Evolutionary conservation across 2,329 filamentous ascomycete species (phyloP), one percentile per base, ranked within the genome.

Genomic region (Fusarium sp.): DNA sequence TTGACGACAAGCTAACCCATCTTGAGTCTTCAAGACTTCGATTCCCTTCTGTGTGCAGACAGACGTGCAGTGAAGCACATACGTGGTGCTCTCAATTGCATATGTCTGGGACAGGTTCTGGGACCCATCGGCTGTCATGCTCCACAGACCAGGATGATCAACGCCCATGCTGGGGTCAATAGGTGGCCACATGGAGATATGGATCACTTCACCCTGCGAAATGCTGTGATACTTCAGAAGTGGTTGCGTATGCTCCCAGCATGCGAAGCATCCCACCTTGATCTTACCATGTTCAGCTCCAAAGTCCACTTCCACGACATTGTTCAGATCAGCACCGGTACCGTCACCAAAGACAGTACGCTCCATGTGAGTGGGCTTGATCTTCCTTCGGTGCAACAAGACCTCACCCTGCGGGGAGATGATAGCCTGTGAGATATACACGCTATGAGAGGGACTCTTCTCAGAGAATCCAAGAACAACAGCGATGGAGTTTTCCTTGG

Each of bases 341-440:
- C 82, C 83, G 42, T 88, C 86, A 2, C 86, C 86, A 35, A 84
- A 88, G 20, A 87, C 68, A 5, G 84, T 85, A 1, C 85, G 81
- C 74, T 88, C 86, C 80, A 88, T 84, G 58, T 88, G 85, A 1
- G 85, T 88, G 0, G 86, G 83, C 75, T 88, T 88, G 70, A 88
- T 79, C 77, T 88, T 88, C 25, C 84, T 81, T 10, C 85, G 82
- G 47, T 82, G 78, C 10, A 80, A 71, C 13, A 80, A 59, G 14
- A 87, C 46, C 31, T 83, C 79, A 2, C 85, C 85, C 27, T 82
- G 75, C 0, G 79, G 75, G 2, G 77, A 80, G 62, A 87, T 84
- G 12, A 86, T 79, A 6, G 80, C 81, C 67, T 87, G 85, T 0
- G 84, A 77, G 36, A 87, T 84, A 77, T 86, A 87, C 11, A 86